phyloP scores from a whole-genome alignment of 192 early-diverging fungal genomes.

The Coemansia sp. region DNA sequence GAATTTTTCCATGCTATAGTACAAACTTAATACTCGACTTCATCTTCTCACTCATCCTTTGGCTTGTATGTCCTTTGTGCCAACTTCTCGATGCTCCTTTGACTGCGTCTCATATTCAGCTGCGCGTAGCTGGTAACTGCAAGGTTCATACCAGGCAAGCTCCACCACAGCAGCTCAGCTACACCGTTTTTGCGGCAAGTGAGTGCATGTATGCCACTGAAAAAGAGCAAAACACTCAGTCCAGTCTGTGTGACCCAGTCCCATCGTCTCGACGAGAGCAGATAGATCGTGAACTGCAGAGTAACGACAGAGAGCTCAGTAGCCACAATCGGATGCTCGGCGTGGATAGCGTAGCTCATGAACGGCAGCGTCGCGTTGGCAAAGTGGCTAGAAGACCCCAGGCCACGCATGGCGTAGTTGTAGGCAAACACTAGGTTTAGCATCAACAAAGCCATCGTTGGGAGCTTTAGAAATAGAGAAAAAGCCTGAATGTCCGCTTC shows the following conservation, averaged over 20 bases:
- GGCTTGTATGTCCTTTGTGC: slow-evolving; percentile 17
- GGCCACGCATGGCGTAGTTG: slow-evolving; percentile 28
- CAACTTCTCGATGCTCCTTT: slow-evolving; percentile 21
- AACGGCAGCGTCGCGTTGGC: slow-evolving; percentile 26
- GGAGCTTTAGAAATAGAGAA: slow-evolving; percentile 39
- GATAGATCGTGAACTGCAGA: slow-evolving; percentile 41
- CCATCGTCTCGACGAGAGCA: slow-evolving; percentile 44
- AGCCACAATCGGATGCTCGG: slow-evolving; percentile 33
- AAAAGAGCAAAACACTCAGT: not conserved
- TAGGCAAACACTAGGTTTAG: slow-evolving; percentile 44
- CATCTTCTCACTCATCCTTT: slow-evolving; percentile 24
- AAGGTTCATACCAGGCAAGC: slow-evolving; percentile 33
- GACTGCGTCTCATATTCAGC: slow-evolving; percentile 48
- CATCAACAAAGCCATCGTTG: slow-evolving; percentile 33
- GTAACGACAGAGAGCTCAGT: slow-evolving; percentile 44
- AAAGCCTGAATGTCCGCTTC: slow-evolving; percentile 48
- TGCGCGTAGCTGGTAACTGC: slow-evolving; percentile 34
- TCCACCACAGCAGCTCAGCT: slow-evolving; percentile 41
- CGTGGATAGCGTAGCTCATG: slow-evolving; percentile 14
- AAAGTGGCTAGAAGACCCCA: slow-evolving; percentile 9
- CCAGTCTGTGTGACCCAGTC: slow-evolving; percentile 12
- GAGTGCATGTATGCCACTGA: slow-evolving; percentile 19
- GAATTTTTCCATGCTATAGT: not conserved
- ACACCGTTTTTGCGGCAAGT: slow-evolving; percentile 21
- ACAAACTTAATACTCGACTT: not conserved